Conservation (phyloP, 2,329 filamentous ascomycete species). For the Cryoendolithus antarcticus region DNA sequence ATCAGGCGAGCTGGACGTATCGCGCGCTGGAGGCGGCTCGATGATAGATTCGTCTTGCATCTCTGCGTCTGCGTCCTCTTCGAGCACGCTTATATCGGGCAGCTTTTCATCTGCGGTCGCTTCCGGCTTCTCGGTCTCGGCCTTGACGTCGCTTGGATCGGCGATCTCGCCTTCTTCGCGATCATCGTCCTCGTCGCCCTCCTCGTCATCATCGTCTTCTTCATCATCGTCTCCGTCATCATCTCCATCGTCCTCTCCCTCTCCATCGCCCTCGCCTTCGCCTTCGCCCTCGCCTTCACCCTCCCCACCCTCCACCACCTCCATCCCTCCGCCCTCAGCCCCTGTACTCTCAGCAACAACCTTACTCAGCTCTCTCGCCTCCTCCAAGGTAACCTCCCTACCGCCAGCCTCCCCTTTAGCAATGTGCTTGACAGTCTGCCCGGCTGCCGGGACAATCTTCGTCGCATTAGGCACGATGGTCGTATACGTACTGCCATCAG, state of each 20-base stretch:
- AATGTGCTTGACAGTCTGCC: constrained; percentile 23
- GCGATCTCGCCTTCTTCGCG: constrained; percentile 8
- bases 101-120: constrained; percentile 4
- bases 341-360: constrained; percentile 22
- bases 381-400: constrained; percentile 26
- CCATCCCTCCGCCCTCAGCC: constrained; percentile 28
- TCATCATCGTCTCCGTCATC: constrained; percentile 34
- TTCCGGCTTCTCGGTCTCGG: constrained; percentile 6
- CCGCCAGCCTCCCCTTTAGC: constrained; percentile 22
- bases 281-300: constrained; percentile 35
- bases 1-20: no score
- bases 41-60: no score
- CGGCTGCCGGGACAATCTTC: constrained; percentile 23
- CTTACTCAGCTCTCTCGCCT: constrained; percentile 32
- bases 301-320: constrained; percentile 32
- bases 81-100: not conserved
- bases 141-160: constrained; percentile 3
- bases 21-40: no score
- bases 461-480: constrained; percentile 25
- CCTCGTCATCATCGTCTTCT: constrained; percentile 23
- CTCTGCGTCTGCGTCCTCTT: no score
- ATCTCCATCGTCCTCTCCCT: constrained; percentile 27
- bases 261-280: constrained; percentile 37
- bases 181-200: constrained; percentile 14
- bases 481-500: constrained; percentile 29